Percentiles rank a stretch among this genome's conserved stretches.
Conservation (phyloP, 1,284 basidiomycete genomes). For the Mycena citricolor region DNA sequence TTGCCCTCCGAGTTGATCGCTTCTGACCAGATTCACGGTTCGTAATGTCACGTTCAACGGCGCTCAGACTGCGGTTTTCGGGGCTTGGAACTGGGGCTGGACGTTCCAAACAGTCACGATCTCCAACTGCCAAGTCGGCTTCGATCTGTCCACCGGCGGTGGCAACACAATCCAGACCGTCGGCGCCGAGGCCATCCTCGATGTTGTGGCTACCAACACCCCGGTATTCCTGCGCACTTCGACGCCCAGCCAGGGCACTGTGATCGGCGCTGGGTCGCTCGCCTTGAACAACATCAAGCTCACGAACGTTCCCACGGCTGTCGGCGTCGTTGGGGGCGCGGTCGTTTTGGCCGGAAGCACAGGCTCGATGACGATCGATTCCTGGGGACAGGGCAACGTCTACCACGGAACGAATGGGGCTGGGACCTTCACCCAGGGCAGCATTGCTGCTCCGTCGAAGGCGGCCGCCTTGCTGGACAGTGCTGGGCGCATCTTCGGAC, state of each 20-base stretch:
- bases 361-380: constrained; percentile 54
- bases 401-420: constrained; percentile 47
- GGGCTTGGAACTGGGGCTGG: constrained; percentile 53
- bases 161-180: constrained; percentile 37
- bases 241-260: constrained; percentile 34
- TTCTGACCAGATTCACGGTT: constrained; percentile 53
- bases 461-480: constrained; percentile 55
- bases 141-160: constrained; percentile 47
- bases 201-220: constrained; percentile 54
- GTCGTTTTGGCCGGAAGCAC: constrained; percentile 49
- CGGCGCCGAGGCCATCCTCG: constrained; percentile 62
- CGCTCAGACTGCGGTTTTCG: constrained; percentile 33
- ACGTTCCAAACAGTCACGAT: constrained; percentile 49
- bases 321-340: constrained; percentile 48
- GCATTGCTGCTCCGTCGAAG: constrained; percentile 49
- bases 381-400: constrained; percentile 75
- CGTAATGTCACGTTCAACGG: constrained; percentile 54
- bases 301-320: constrained; percentile 50
- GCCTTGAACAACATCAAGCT: constrained; percentile 59
- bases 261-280: constrained; percentile 48
- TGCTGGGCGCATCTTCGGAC: constrained; percentile 62
- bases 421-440: constrained; percentile 50
- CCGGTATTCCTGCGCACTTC: constrained; percentile 46
- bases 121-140: constrained; percentile 49
- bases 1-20: too few species aligned